Conservation (phyloP, 495 filamentous ascomycete genomes). For the Aspergillus diversus region DNA sequence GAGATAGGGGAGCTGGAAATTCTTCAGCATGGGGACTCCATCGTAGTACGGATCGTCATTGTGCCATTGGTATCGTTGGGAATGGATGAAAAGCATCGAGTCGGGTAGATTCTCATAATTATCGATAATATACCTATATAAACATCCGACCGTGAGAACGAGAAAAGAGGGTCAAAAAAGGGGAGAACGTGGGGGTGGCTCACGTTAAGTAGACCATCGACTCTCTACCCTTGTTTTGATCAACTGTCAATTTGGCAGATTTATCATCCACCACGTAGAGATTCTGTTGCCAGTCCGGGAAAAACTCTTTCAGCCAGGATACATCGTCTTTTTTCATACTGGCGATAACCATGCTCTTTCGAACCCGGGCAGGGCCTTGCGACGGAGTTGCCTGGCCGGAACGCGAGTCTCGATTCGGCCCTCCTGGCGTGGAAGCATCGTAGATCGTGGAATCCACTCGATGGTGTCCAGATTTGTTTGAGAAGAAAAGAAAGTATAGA, state of each 20-base stretch:
- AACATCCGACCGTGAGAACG: conserved; percentile 34
- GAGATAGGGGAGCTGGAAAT: conserved; percentile 59
- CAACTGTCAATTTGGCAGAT: conserved; percentile 49
- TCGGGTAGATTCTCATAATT: conserved; percentile 64
- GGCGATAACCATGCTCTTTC: conserved; percentile 59
- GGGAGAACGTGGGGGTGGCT: conserved; percentile 29
- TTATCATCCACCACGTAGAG: conserved; percentile 57
- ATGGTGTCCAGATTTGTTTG: conserved; percentile 27
- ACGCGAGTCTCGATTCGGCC: conserved; percentile 26
- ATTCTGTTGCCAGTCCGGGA: conserved; percentile 53
- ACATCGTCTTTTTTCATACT: conserved; percentile 57
- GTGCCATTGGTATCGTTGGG: conserved; percentile 67
- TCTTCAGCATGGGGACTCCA: conserved; percentile 52
- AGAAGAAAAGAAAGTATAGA: conserved; percentile 47
- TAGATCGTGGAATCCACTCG: conserved; percentile 30
- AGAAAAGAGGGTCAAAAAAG: conserved; percentile 30
- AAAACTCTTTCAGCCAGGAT: conserved; percentile 56
- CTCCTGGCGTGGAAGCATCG: conserved; percentile 22
- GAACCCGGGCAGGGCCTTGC: conserved; percentile 19
- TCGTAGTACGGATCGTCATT: conserved; percentile 57
- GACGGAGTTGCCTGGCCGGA: conserved; percentile 34
- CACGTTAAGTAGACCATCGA: conserved; percentile 64
- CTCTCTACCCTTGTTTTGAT: conserved; percentile 59
- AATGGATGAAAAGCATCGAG: conserved; percentile 64
- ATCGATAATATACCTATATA: conserved; percentile 62